Conservation (phyloP, 352 stramenopile genomes). For the Pythium dissotocum region DNA sequence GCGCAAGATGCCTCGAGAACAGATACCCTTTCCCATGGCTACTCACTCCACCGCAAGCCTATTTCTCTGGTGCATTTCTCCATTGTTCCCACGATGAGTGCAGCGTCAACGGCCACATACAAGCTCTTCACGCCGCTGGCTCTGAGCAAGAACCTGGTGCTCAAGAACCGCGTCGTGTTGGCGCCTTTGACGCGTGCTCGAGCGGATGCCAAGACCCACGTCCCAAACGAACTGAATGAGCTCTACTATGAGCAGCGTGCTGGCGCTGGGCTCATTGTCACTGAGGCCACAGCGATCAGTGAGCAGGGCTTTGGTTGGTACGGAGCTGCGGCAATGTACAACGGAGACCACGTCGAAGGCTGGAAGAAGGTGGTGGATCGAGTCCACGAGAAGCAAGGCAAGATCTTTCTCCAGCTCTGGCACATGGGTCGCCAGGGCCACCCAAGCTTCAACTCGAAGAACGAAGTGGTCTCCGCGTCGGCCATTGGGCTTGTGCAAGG, state of each 20-base stretch:
- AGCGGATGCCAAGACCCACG: not conserved
- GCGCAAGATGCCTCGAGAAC: no score
- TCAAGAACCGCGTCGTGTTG: conserved; percentile 40
- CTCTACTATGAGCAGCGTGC: conserved; percentile 26
- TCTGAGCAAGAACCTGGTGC: conserved; percentile 5
- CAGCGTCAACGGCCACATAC: conserved; percentile 15
- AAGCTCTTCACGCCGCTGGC: conserved; percentile 24
- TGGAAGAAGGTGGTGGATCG: not conserved
- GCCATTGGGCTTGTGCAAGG: conserved; percentile 2
- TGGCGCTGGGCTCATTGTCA: conserved; percentile 36
- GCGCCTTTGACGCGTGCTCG: conserved; percentile 34
- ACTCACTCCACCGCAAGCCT: no score
- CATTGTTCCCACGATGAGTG: no score
- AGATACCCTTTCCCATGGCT: no score
- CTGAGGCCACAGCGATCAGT: conserved; percentile 22
- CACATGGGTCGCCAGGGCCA: conserved; percentile 59
- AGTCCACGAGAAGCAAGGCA: not conserved
- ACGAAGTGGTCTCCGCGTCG: conserved; percentile 36
- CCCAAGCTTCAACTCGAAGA: conserved; percentile 32
- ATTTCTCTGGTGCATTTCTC: no score
- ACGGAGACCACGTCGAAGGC: conserved; percentile 14
- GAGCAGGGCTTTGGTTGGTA: conserved; percentile 20
- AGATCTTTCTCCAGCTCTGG: conserved; percentile 66
- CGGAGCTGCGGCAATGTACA: conserved; percentile 28
- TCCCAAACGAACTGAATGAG: conserved; percentile 1